Percentiles rank a stretch among this genome's conserved stretches.
Evolutionary conservation across 345 rosid species (phyloP).

Genomic region (Angophora floribunda): DNA sequence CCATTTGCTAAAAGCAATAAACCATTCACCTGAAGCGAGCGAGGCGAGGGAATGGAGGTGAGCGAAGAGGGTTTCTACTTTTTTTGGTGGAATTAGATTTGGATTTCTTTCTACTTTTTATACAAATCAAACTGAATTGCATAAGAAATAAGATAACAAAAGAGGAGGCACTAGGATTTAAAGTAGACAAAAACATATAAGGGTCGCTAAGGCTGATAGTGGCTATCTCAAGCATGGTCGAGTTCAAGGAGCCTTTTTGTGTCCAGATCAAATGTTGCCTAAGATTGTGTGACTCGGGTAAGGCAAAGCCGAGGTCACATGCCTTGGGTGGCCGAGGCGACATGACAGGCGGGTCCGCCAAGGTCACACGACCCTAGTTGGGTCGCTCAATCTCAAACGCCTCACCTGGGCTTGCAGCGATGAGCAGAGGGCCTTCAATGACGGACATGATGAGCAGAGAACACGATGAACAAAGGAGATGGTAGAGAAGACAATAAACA

Average conservation of each 20-base stretch:
- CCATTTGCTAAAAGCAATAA: too few relatives aligned
- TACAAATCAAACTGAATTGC: too few relatives aligned
- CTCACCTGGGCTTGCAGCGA: not conserved
- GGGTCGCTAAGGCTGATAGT: not conserved
- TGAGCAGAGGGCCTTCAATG: not conserved
- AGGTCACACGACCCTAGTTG: not conserved
- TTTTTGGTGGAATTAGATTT: too few relatives aligned
- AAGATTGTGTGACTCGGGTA: not conserved
- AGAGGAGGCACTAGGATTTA: too few relatives aligned
- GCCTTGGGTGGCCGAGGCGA: fast-evolving
- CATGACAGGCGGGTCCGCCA: fast-evolving
- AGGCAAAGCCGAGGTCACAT: fast-evolving
- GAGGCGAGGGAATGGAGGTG: too few relatives aligned
- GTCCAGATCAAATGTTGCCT: not conserved
- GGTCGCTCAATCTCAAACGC: not conserved
- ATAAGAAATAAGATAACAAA: too few relatives aligned
- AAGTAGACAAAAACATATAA: too few relatives aligned
- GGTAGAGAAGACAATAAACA: not conserved
- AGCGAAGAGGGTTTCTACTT: too few relatives aligned
- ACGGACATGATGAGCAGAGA: not conserved
- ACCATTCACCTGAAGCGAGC: too few relatives aligned
- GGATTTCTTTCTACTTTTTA: too few relatives aligned
- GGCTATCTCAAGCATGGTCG: not conserved
- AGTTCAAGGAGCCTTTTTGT: fast-evolving
- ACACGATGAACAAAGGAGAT: not conserved